Evolutionary conservation across 2,329 filamentous ascomycete genomes (phyloP).

Genomic region (Sordariomycetes sp.): DNA sequence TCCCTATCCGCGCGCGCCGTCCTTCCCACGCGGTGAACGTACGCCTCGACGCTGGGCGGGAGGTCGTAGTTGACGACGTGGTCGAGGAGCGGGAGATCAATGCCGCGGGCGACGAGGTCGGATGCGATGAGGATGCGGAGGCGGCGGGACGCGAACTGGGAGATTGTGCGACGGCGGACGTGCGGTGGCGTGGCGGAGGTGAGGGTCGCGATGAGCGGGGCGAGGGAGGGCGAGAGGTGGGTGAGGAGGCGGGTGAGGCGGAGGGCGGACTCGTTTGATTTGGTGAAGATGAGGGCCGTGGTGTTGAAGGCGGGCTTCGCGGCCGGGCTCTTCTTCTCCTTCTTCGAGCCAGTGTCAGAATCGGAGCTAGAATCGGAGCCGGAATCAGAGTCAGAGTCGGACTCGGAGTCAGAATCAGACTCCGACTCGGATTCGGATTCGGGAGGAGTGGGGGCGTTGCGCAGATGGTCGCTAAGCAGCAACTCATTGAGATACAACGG

Average conservation of each 20-base stretch:
- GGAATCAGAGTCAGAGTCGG: not conserved
- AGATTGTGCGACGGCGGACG: conserved; percentile 52
- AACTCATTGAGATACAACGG: conserved; percentile 77
- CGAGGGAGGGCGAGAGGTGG: conserved; percentile 47
- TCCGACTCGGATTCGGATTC: conserved; percentile 8
- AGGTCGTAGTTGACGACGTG: conserved; percentile 94
- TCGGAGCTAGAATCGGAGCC: conserved; percentile 12
- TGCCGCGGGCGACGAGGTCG: conserved; percentile 82
- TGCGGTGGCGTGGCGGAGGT: conserved; percentile 68
- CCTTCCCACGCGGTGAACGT: conserved; percentile 84
- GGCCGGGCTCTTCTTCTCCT: conserved; percentile 15
- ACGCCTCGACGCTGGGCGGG: conserved; percentile 65
- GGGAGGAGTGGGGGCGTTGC: conserved; percentile 6
- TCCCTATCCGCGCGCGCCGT: conserved; percentile 69
- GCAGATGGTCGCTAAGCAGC: conserved; percentile 43
- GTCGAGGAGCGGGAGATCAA: conserved; percentile 66
- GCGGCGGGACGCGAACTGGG: conserved; percentile 54
- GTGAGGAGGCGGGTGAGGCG: conserved; percentile 70
- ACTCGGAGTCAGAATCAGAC: conserved; percentile 12
- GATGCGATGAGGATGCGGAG: conserved; percentile 74
- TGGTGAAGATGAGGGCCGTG: conserved; percentile 70
- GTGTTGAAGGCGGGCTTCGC: conserved; percentile 17
- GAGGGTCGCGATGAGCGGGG: conserved; percentile 50
- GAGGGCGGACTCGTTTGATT: conserved; percentile 78
- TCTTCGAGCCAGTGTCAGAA: conserved; percentile 12